Conservation (phyloP, 257 asterid species). For the Dorcoceras hygrometricum region DNA sequence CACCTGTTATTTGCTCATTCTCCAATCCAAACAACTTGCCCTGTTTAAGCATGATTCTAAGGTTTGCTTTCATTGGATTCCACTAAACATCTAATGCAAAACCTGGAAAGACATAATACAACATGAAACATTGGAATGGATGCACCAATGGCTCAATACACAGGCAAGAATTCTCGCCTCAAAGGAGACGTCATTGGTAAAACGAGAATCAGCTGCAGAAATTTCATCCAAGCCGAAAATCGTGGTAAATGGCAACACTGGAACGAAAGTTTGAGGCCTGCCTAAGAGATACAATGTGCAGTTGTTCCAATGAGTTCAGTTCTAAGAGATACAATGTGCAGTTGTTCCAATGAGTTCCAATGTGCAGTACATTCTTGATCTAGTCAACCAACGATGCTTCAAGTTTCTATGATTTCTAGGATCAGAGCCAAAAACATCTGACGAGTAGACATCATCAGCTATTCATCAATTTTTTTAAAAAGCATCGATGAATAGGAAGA, state of each 20-base stretch:
- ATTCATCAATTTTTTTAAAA: too few relatives aligned
- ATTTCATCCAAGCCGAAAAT: slow-evolving; percentile 54
- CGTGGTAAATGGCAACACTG: slow-evolving; percentile 49
- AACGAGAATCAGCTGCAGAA: slow-evolving; percentile 50
- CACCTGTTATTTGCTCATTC: slow-evolving; percentile 96
- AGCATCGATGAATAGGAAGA: too few relatives aligned
- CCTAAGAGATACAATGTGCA: slow-evolving; percentile 33
- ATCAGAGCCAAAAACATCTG: slow-evolving; percentile 67
- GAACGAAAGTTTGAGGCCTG: slow-evolving; percentile 48
- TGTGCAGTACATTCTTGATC: slow-evolving; percentile 41
- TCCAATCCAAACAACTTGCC: slow-evolving; percentile 98
- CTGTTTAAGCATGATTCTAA: slow-evolving; percentile 39
- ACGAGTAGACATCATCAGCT: slow-evolving; percentile 12
- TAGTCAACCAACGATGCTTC: slow-evolving; percentile 44
- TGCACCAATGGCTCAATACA: slow-evolving; percentile 10
- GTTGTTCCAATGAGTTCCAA: slow-evolving; percentile 35
- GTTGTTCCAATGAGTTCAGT: slow-evolving; percentile 34
- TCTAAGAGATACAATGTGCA: slow-evolving; percentile 33
- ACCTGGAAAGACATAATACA: slow-evolving; percentile 34
- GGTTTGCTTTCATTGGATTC: slow-evolving; percentile 4
- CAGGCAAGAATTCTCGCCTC: slow-evolving; percentile 35
- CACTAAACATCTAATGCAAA: slow-evolving; percentile 53
- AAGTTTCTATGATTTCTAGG: slow-evolving; percentile 58
- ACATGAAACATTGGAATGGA: slow-evolving; percentile 21
- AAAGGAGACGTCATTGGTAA: slow-evolving; percentile 54